Evolutionary conservation across 345 rosid genomes (phyloP).

Genomic region (Populus pruinosa): DNA sequence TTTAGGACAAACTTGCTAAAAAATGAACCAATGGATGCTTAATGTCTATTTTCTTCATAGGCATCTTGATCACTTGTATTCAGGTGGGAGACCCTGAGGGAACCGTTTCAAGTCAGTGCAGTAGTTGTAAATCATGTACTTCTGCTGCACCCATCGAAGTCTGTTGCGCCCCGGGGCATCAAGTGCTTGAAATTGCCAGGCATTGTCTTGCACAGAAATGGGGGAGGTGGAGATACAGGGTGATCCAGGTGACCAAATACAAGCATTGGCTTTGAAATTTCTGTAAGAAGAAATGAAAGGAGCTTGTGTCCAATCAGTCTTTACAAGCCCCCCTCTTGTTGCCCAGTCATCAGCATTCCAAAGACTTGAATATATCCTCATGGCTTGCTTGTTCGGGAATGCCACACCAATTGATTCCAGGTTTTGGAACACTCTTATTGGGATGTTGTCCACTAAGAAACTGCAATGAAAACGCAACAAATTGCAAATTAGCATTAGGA

Average conservation of each 20-base stretch:
- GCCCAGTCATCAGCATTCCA: constrained; percentile 21
- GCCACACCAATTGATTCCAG: constrained; percentile 1
- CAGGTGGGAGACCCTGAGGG: constrained; percentile 5
- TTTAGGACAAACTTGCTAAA: too few relatives aligned
- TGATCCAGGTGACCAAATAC: background rate
- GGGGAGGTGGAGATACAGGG: background rate
- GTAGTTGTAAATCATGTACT: constrained; percentile 14
- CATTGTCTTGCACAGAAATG: background rate
- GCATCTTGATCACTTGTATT: constrained; percentile 11
- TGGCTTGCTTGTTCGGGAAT: constrained; percentile 13
- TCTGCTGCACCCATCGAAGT: constrained; percentile 9
- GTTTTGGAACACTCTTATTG: constrained; percentile 12
- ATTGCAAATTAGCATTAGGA: background rate
- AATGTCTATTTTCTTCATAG: background rate
- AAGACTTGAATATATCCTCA: constrained; percentile 6
- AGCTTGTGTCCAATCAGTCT: constrained; percentile 16
- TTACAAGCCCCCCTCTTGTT: constrained; percentile 8
- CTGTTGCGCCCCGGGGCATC: constrained; percentile 5
- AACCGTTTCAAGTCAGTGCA: constrained; percentile 8
- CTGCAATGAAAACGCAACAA: background rate
- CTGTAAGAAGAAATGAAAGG: constrained; percentile 6
- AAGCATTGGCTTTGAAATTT: constrained; percentile 3
- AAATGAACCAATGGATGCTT: background rate
- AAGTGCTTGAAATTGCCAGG: constrained; percentile 3
- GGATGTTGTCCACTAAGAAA: constrained; percentile 13